Conservation (phyloP, 1,284 basidiomycete genomes). For the Taiwanofungus camphoratus region DNA sequence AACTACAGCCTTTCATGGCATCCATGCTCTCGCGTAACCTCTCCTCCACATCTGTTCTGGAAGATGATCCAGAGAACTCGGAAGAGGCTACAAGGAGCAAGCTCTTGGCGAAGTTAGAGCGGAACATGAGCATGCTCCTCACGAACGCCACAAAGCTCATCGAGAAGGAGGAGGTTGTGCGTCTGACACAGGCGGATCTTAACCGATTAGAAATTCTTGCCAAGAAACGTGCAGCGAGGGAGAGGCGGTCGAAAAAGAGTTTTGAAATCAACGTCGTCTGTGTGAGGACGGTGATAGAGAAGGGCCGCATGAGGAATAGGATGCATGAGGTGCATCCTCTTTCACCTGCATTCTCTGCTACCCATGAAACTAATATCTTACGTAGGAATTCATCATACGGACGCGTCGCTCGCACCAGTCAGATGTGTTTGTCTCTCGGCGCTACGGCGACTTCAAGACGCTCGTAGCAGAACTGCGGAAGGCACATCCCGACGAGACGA, state of each 20-base stretch:
- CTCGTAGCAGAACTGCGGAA: constrained; percentile 84
- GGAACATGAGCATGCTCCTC: constrained; percentile 78
- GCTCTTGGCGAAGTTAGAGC: constrained; percentile 71
- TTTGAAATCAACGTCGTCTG: constrained; percentile 91
- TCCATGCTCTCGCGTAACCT: constrained; percentile 78
- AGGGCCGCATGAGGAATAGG: constrained; percentile 76
- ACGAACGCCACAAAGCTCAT: constrained; percentile 76
- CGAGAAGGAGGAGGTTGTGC: constrained; percentile 83
- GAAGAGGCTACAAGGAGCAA: constrained; percentile 36
- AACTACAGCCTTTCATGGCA: constrained; percentile 88
- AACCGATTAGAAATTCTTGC: constrained; percentile 69
- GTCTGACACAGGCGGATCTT: constrained; percentile 78
- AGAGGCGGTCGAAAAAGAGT: constrained; percentile 39
- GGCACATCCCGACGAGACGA: constrained; percentile 72
- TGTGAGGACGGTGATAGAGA: constrained; percentile 76
- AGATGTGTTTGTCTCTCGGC: constrained; percentile 85
- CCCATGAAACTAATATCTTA: constrained; percentile 10
- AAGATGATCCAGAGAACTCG: constrained; percentile 52
- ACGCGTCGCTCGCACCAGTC: constrained; percentile 69
- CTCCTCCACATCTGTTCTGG: constrained; percentile 56
- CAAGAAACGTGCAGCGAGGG: constrained; percentile 49
- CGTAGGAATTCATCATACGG: constrained; percentile 89
- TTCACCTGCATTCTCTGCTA: constrained; percentile 7
- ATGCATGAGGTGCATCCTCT: constrained; percentile 67
- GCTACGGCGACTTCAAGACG: constrained; percentile 93